Conservation (phyloP, 2,329 filamentous ascomycete species). For the Rhytidhysteron rufulum region DNA sequence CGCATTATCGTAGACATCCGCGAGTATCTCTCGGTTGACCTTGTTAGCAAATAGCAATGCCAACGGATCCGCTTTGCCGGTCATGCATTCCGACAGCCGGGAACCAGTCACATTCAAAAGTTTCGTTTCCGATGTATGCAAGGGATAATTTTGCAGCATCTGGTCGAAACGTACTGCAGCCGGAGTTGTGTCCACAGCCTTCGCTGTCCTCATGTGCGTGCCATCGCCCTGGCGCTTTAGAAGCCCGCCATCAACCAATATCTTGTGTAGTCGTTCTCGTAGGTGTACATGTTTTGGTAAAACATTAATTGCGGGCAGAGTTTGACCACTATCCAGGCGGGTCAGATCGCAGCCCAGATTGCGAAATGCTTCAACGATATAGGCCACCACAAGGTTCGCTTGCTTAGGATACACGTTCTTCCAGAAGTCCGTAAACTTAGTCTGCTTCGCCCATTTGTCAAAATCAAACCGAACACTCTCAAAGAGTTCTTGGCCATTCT, state of each 20-base stretch:
- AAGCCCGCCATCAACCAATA: constrained; percentile 11
- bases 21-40: constrained; percentile 22
- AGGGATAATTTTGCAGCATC: constrained; percentile 25
- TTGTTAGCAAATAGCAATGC: constrained; percentile 37
- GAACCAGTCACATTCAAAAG: constrained; percentile 32
- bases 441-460: constrained; percentile 2
- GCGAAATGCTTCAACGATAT: constrained; percentile 24
- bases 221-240: too few relatives aligned
- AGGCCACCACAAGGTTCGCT: constrained; percentile 15
- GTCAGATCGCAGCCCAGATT: constrained; percentile 14
- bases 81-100: constrained; percentile 37
- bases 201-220: not conserved
- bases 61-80: constrained; percentile 34
- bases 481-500: too few relatives aligned
- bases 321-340: constrained; percentile 8
- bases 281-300: constrained; percentile 11
- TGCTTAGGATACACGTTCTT: constrained; percentile 15
- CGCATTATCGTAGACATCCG: constrained; percentile 34
- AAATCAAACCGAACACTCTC: not conserved
- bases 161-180: constrained; percentile 16
- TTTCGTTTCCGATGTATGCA: constrained; percentile 27
- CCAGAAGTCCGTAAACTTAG: constrained; percentile 4
- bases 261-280: constrained; percentile 12
- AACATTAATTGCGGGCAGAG: constrained; percentile 7
- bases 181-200: not conserved